Percentiles rank a stretch among this genome's conserved stretches.
phyloP scores from a whole-genome alignment of 768 basidiomycete species.

The Termitomyces sp. region DNA sequence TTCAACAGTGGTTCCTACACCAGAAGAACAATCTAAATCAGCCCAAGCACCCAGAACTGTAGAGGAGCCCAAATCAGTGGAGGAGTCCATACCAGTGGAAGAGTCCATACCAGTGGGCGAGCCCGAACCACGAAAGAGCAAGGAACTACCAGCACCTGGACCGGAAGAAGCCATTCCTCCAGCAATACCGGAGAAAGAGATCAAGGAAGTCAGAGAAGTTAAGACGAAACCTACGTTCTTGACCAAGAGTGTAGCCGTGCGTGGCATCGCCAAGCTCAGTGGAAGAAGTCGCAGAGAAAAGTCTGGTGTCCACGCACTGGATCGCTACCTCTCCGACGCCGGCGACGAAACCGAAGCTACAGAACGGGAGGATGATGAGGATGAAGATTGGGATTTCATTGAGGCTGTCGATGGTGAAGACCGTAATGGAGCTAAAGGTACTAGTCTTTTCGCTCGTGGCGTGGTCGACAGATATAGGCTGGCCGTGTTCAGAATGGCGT shows the following conservation, averaged over 20 bases:
- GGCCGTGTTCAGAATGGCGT: conserved; percentile 82
- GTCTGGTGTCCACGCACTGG: conserved; percentile 78
- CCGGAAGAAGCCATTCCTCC: conserved; percentile 23
- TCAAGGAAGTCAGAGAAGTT: conserved; percentile 13
- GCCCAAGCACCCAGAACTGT: too few relatives aligned
- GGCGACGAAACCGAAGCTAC: conserved; percentile 43
- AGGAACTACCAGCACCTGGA: conserved; percentile 22
- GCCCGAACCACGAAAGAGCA: conserved; percentile 21
- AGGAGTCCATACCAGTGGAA: neutral
- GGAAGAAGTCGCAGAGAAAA: conserved; percentile 63
- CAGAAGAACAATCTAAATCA: neutral
- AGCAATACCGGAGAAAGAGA: conserved; percentile 26
- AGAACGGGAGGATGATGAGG: conserved; percentile 57
- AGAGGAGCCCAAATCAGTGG: conserved; percentile 16
- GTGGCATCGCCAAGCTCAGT: conserved; percentile 20
- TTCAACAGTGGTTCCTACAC: neutral
- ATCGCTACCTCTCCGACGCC: conserved; percentile 62
- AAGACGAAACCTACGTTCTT: conserved; percentile 20
- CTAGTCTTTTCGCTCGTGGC: conserved; percentile 85
- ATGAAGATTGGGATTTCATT: conserved; percentile 92
- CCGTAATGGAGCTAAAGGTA: conserved; percentile 73
- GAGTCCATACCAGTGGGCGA: conserved; percentile 15
- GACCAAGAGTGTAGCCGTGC: conserved; percentile 16
- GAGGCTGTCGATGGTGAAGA: conserved; percentile 81
- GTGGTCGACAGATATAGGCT: conserved; percentile 86